Percentiles rank a stretch among this genome's conserved stretches.
These are phyloP conservation scores for Blastocystis sp. DNA, from an alignment of 352 stramenopile species.

Conservation along the genomic window DNA sequence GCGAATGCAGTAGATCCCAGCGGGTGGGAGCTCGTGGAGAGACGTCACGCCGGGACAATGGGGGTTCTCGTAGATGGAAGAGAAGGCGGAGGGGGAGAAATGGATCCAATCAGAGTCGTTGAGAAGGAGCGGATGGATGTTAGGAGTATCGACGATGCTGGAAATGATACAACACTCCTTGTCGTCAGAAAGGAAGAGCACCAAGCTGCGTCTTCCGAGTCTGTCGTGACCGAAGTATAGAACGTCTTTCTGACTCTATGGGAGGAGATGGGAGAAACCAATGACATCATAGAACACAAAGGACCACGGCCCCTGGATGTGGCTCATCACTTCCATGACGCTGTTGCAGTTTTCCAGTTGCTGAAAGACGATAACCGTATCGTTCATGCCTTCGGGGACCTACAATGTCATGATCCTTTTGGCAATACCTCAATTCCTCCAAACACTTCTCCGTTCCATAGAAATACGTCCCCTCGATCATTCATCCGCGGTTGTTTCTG, in stretches of 20 bases:
- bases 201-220: not conserved
- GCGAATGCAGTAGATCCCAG: not conserved
- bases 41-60: not conserved
- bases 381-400: not conserved
- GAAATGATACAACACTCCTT: not conserved
- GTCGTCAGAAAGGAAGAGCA: not conserved
- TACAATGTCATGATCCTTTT: not conserved
- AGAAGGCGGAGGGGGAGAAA: not conserved
- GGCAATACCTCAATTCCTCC: not conserved
- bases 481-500: not conserved
- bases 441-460: slow-evolving; percentile 47
- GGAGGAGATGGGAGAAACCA: not conserved
- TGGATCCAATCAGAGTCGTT: not conserved
- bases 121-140: not conserved
- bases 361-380: slow-evolving; percentile 9
- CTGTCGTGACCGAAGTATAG: slow-evolving; percentile 31
- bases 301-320: slow-evolving; percentile 11
- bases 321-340: not conserved
- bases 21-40: not conserved
- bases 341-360: not conserved
- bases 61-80: not conserved
- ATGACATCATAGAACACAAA: slow-evolving; percentile 17
- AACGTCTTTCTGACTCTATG: not conserved
- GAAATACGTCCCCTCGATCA: not conserved
- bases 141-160: not conserved